Evolutionary conservation across 2,329 filamentous ascomycete species (phyloP), one percentile per base, ranked within the genome.

Genomic region (Trichoderma sp.): DNA sequence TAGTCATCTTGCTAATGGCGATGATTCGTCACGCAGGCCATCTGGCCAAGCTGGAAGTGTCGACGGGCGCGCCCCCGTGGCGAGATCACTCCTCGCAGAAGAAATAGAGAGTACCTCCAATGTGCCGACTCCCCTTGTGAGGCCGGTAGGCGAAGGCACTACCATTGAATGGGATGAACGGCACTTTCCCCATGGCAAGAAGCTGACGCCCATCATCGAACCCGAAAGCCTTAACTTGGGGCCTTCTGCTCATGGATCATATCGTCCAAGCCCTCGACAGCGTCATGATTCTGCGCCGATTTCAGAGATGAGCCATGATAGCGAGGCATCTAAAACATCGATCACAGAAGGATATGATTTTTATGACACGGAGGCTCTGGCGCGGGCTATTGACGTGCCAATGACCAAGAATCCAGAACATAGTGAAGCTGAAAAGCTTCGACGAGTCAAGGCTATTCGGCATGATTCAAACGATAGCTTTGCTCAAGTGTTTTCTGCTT

Each of bases 301-400:
- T 31, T 88, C 87, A 2, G 79, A 83, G n/a, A 71, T 78, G 24
- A 87, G 85, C 74, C 82, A 85, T 37, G 82, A 83, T 52, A 87
- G 84, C 73, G 82, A 81, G 55, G 72, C 74, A 49, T 82, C 83
- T 6, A 82, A 85, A 27, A 72, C 79, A n/a, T 86, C 85, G 14
- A 85, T 81, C 74, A 87, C 84, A 1, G 88, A 89, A 72, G 88
- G 88, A 0, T 90, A 90, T 73, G 88, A 90, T 76, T 90, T 90
- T 74, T 90, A 90, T 74, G 88, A 88, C 73, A 79, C 87, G 33
- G 87, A 88, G n/a, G 84, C 81, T 33, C 77, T 85, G 68, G 79
- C 79, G 60, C 80, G 80, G 56, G 85, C 85, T 7, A 85, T 88
- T 58, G 85, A 89, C 70, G 84, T 88, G 61, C 85, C 83, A 10